phyloP scores from a whole-genome alignment of 805 yeast genomes.

The Lachancea mirantina region DNA sequence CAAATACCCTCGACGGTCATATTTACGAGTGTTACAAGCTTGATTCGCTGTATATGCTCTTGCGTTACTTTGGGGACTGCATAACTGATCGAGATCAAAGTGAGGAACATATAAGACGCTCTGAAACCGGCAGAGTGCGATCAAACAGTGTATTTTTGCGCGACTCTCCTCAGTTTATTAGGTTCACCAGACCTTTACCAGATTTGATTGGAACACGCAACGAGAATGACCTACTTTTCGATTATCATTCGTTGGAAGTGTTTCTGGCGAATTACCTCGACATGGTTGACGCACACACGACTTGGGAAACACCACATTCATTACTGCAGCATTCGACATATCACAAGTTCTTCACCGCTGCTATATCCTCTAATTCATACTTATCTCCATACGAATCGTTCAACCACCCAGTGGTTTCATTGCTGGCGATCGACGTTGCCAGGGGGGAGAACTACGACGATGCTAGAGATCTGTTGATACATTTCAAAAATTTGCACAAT shows the following conservation, averaged over 20 bases:
- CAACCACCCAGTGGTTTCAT: conserved; percentile 75
- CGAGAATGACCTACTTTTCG: conserved; percentile 25
- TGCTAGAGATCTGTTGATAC: conserved; percentile 52
- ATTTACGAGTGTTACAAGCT: conserved; percentile 19
- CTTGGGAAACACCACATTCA: conserved; percentile 23
- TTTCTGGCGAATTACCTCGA: conserved; percentile 30
- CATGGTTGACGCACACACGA: conserved; percentile 21
- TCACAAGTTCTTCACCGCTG: conserved; percentile 48
- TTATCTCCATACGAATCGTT: conserved; percentile 77
- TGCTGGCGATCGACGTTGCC: conserved; percentile 51
- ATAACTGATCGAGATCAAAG: conserved; percentile 30
- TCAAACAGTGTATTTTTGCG: conserved; percentile 30
- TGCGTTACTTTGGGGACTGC: conserved; percentile 31
- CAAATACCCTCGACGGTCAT: conserved; percentile 25
- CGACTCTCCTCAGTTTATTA: conserved; percentile 37
- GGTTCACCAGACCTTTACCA: conserved; percentile 40
- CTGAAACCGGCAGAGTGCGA: conserved; percentile 16
- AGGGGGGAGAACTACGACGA: conserved; percentile 34
- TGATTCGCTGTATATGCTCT: conserved; percentile 27
- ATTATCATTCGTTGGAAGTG: conserved; percentile 33
- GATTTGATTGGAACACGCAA: conserved; percentile 28
- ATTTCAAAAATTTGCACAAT: conserved; percentile 39
- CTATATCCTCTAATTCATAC: conserved; percentile 48
- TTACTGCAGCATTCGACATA: conserved; percentile 44
- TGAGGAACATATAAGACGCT: neutral